Evolutionary conservation across 805 yeast species (phyloP).

Genomic region (Ogataea ganodermae): DNA sequence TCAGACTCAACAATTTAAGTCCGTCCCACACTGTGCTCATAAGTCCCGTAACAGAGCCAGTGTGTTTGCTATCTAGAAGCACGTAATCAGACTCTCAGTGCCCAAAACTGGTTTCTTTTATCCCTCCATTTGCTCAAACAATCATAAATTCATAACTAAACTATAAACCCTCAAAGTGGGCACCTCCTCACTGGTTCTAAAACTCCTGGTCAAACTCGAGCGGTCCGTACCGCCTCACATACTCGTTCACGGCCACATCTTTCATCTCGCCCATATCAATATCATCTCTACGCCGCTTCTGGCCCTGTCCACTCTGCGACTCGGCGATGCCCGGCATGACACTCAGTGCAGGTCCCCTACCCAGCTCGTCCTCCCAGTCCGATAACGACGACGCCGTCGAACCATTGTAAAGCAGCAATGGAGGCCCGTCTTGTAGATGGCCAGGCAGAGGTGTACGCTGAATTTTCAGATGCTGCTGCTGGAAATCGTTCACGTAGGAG

Average conservation of each 20-base stretch:
- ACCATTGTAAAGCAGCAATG: conserved; percentile 43
- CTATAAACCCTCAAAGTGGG: too few species aligned
- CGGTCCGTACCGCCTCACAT: conserved; percentile 43
- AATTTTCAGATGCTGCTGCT: conserved; percentile 24
- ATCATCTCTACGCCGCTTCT: conserved; percentile 18
- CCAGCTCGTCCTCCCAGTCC: conserved; percentile 43
- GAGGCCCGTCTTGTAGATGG: conserved; percentile 40
- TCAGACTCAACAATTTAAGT: too few species aligned
- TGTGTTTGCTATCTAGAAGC: too few species aligned
- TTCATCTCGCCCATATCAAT: conserved; percentile 2
- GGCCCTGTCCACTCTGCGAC: neutral
- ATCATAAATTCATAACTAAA: neutral
- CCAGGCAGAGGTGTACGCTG: conserved; percentile 45
- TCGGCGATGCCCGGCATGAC: neutral
- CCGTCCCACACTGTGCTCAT: too few species aligned
- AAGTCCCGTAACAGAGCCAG: too few species aligned
- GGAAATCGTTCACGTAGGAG: conserved; percentile 14
- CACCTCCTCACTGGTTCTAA: conserved; percentile 27
- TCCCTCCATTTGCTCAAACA: too few species aligned
- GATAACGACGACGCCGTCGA: conserved; percentile 49
- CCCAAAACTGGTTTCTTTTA: too few species aligned
- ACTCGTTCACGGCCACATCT: conserved; percentile 21
- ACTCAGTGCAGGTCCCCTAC: neutral
- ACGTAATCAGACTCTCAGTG: too few species aligned
- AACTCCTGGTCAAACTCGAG: conserved; percentile 52